Conservation (phyloP, 192 early-diverging fungal genomes). For the Backusella luteola region DNA sequence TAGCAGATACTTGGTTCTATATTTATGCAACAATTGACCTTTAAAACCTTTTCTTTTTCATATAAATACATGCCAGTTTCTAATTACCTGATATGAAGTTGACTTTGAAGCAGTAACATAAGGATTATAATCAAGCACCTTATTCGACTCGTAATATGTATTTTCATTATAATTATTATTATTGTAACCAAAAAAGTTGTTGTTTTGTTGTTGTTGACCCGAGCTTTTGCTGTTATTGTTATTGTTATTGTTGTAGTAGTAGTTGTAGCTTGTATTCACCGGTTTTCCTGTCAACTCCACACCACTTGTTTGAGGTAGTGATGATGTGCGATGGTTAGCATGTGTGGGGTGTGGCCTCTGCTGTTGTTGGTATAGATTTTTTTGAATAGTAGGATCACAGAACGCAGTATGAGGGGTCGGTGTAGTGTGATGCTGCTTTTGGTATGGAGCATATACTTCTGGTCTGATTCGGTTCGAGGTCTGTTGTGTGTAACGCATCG, state of each 20-base stretch:
- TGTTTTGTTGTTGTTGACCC: neutral
- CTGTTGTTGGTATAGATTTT: neutral
- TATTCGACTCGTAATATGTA: neutral
- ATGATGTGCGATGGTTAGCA: slow-evolving; percentile 10
- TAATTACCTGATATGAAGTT: slow-evolving; percentile 1
- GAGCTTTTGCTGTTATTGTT: neutral
- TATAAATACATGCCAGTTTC: neutral
- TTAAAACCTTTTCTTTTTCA: neutral
- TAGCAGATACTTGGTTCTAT: neutral
- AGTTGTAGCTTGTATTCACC: neutral
- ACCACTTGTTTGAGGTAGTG: neutral
- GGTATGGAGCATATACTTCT: slow-evolving; percentile 13
- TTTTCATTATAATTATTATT: neutral
- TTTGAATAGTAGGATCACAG: neutral
- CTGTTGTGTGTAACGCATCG: neutral
- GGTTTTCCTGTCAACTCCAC: neutral
- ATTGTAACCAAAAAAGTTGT: neutral
- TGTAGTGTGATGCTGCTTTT: slow-evolving; percentile 3
- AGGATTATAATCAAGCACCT: neutral
- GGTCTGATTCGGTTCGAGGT: slow-evolving; percentile 6
- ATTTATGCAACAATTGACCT: neutral
- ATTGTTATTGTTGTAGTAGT: neutral
- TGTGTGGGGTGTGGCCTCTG: neutral
- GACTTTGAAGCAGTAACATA: neutral
- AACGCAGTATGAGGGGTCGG: neutral